Conservation (phyloP, 345 rosid genomes). For the Salix dunnii region DNA sequence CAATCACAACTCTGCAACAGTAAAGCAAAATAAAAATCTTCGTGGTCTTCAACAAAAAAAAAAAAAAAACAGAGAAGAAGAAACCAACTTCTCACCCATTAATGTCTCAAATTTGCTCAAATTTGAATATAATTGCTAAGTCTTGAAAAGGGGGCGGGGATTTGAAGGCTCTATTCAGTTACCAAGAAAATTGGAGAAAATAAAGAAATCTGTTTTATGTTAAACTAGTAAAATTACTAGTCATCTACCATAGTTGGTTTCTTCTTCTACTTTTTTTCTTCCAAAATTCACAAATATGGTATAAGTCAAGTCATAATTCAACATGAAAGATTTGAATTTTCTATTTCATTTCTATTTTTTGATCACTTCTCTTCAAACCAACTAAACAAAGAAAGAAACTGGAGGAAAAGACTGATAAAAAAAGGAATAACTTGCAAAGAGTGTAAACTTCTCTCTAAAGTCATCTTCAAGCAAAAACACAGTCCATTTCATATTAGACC, state of each 20-base stretch:
- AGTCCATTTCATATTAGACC: not conserved
- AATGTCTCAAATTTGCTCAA: not conserved
- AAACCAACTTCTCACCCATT: not conserved
- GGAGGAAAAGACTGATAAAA: not conserved
- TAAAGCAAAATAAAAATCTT: not conserved
- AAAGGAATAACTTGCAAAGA: constrained; percentile 13
- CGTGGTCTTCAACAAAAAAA: not conserved
- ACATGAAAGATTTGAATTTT: not conserved
- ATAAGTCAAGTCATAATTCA: no score
- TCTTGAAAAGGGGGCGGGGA: not conserved
- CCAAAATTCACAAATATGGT: no score
- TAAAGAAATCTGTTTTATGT: not conserved
- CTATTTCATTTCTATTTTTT: constrained; percentile 1
- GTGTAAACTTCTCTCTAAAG: constrained; percentile 4
- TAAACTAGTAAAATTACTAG: no score
- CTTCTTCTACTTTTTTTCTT: no score
- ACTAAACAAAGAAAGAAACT: not conserved
- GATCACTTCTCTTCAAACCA: not conserved
- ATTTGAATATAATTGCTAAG: not conserved
- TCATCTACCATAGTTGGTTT: no score
- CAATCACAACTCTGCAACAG: constrained; percentile 72
- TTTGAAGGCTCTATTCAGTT: not conserved
- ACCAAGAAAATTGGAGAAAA: not conserved
- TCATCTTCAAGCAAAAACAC: constrained; percentile 2
- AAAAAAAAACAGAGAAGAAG: not conserved